Conservation (phyloP, 2,329 filamentous ascomycete genomes). For the Botrytis squamosa region DNA sequence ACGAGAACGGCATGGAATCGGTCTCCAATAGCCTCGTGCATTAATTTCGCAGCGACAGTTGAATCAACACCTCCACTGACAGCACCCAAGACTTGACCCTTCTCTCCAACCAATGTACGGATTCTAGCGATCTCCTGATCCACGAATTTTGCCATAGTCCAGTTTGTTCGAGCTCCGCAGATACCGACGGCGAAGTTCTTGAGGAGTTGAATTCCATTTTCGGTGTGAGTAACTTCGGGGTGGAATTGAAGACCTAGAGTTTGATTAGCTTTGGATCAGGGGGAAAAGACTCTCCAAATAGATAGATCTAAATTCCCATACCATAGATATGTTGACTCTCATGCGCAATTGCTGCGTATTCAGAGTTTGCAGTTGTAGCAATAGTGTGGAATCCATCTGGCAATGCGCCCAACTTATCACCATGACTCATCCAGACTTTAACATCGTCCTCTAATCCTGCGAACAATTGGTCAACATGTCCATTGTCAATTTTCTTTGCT, state of each 20-base stretch:
- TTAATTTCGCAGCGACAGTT: constrained; percentile 54
- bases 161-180: constrained; percentile 72
- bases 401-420: constrained; percentile 76
- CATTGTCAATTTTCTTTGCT: constrained; percentile 52
- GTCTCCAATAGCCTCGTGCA: constrained; percentile 82
- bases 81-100: constrained; percentile 76
- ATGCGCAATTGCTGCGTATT: constrained; percentile 78
- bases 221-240: constrained; percentile 62
- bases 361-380: constrained; percentile 72
- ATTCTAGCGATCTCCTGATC: constrained; percentile 80
- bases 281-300: neutral
- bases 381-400: constrained; percentile 72
- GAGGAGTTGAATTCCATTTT: constrained; percentile 67
- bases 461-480: constrained; percentile 77
- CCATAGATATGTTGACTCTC: constrained; percentile 68
- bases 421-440: constrained; percentile 83
- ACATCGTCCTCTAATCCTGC: constrained; percentile 68
- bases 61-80: constrained; percentile 48
- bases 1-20: constrained; percentile 79
- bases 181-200: constrained; percentile 83
- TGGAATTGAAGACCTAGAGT: constrained; percentile 42
- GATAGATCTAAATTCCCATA: constrained; percentile 23
- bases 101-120: constrained; percentile 74
- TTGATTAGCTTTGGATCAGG: neutral
- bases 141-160: constrained; percentile 84